Evolutionary conservation across 257 asterid genomes (phyloP).

Genomic region (Solanum dulcamara): DNA sequence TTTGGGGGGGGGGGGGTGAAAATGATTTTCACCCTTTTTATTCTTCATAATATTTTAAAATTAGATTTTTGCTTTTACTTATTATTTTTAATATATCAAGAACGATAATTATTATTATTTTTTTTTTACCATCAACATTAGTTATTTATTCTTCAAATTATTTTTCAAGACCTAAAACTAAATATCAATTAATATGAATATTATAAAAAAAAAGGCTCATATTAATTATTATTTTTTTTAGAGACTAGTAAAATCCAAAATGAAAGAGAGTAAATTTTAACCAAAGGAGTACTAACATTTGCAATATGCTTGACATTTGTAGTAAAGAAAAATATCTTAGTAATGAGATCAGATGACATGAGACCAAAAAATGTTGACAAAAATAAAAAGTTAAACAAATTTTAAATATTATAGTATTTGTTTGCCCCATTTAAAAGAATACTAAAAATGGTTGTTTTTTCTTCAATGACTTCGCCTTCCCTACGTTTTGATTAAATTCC

Average conservation of each 20-base stretch:
- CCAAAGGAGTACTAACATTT: not conserved
- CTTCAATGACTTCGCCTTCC: not conserved
- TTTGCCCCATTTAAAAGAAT: not conserved
- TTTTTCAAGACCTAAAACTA: no score
- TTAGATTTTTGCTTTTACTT: no score
- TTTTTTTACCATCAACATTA: no score
- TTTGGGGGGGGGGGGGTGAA: no score
- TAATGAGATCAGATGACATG: not conserved
- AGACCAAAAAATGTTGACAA: not conserved
- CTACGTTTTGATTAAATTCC: not conserved
- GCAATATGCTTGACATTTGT: not conserved
- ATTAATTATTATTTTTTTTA: no score
- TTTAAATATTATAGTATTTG: not conserved
- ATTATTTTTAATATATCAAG: no score
- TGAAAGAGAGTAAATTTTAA: no score
- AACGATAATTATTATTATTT: no score
- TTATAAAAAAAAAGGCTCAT: not conserved
- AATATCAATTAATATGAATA: no score
- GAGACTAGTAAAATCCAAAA: not conserved
- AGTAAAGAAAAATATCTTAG: not conserved
- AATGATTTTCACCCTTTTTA: no score
- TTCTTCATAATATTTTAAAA: no score
- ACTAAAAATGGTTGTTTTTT: not conserved
- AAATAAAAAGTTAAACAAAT: not conserved
- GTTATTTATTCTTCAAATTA: no score